Evolutionary conservation across 2,329 filamentous ascomycete species (phyloP).

Genomic region (Penicillium paneum): DNA sequence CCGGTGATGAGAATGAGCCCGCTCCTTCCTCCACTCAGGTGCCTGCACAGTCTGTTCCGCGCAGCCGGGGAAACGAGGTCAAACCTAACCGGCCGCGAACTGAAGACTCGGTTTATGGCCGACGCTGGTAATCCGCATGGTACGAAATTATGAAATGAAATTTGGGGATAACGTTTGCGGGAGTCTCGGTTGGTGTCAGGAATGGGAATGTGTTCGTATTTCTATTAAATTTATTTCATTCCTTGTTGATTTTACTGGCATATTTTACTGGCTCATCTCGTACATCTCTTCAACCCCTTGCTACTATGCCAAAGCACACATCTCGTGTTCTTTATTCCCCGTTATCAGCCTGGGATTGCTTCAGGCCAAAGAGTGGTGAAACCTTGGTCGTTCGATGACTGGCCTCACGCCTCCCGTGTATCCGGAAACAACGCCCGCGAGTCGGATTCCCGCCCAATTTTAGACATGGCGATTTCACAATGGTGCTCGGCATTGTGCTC

Average conservation of each 20-base stretch:
- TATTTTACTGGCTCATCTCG: not conserved
- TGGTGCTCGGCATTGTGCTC: constrained; percentile 12
- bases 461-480: not conserved
- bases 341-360: not conserved
- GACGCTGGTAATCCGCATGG: constrained; percentile 34
- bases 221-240: not conserved
- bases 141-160: constrained; percentile 7
- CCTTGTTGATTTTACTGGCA: not conserved
- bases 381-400: constrained; percentile 1
- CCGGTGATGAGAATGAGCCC: constrained; percentile 23
- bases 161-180: not conserved
- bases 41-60: constrained; percentile 13
- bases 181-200: constrained; percentile 12
- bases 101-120: constrained; percentile 44
- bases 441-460: constrained; percentile 9
- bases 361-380: not conserved
- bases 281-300: not conserved
- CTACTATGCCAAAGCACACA: not conserved
- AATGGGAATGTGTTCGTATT: not conserved
- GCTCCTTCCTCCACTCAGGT: constrained; percentile 4
- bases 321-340: not conserved
- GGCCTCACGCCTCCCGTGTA: not conserved
- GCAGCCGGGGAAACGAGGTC: constrained; percentile 17
- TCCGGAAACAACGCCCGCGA: constrained; percentile 19
- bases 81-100: constrained; percentile 23